Evolutionary conservation across 2,329 filamentous ascomycete species (phyloP), one percentile per base, ranked within the genome.

Genomic region (Fusarium illudens): DNA sequence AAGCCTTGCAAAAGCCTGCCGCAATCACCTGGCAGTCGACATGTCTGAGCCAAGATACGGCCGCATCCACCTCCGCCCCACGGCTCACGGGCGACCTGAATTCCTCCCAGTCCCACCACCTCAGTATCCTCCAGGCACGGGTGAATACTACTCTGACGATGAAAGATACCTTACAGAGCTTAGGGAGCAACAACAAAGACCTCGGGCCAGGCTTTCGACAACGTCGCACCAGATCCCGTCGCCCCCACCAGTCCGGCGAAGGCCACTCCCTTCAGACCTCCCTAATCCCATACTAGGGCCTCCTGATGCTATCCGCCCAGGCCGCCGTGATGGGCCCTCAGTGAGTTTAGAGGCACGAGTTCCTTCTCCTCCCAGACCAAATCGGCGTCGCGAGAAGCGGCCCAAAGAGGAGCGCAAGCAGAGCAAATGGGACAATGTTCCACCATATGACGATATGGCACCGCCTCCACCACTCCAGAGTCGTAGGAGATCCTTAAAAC

Each of bases 51-150:
- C 50, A 20, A 29, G 22, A 19, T 53, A 37, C 3, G 50, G 33
- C 33, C 50, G 50, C 50, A 37, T 53, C 50, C 50, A 37, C 50
- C 20, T 53, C 19, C 50, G 50, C 25, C 50, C 50, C 50, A 37
- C 33, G 33, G 33, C 33, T 29, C 27, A 22, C 10, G 33, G 33
- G 2, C n/a, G n/a, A n/a, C 50, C 50, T 32, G 33, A 37, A 2
- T 19, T 27, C n/a, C 33, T 53, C 29, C 33, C 50, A 19, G 33
- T 53, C 10, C 50, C 50, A 29, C 32, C 33, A 29, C 32, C 33
- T 2, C 33, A 27, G 9, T 22, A 39, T 27, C 33, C 20, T 19
- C n/a, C 19, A 19, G 33, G 33, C 17, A 19, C 15, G 3, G 19
- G 29, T 5, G 50, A n/a, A 19, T 53, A 53, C 33, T 29, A 37